Percentiles rank a stretch among this genome's conserved stretches.
phyloP scores from a whole-genome alignment of 108 stramenopile genomes.

The Discostella pseudostelligera region DNA sequence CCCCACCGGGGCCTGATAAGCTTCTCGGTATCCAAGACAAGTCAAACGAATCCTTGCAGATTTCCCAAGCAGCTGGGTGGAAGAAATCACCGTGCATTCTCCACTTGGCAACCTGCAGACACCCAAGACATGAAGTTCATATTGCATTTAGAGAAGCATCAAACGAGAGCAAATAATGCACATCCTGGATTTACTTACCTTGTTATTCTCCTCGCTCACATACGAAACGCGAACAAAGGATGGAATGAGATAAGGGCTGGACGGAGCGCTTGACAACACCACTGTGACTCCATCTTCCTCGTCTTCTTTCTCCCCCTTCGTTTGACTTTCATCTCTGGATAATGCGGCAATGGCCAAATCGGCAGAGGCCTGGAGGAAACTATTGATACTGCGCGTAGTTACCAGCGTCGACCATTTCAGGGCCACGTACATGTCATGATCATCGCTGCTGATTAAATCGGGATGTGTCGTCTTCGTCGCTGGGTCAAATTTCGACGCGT shows the following conservation, averaged over 20 bases:
- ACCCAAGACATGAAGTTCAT: neutral
- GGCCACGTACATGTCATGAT: slow-evolving; percentile 81
- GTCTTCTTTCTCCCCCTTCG: slow-evolving; percentile 26
- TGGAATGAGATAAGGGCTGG: slow-evolving; percentile 82
- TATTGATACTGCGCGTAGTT: slow-evolving; percentile 58
- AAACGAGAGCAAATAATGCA: slow-evolving; percentile 18
- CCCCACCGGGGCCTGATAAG: slow-evolving; percentile 70
- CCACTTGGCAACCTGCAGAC: slow-evolving; percentile 31
- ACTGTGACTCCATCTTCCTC: slow-evolving; percentile 55
- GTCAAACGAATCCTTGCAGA: slow-evolving; percentile 87
- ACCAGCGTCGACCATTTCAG: slow-evolving; percentile 86
- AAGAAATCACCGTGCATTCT: slow-evolving; percentile 75
- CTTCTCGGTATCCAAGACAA: slow-evolving; percentile 84
- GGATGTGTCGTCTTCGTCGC: slow-evolving; percentile 74
- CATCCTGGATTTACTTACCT: slow-evolving; percentile 80
- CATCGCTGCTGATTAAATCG: slow-evolving; percentile 82
- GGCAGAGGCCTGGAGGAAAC: slow-evolving; percentile 85
- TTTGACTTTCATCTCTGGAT: slow-evolving; percentile 47
- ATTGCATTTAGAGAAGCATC: neutral
- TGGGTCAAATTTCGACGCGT: slow-evolving; percentile 42
- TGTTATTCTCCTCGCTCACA: slow-evolving; percentile 85
- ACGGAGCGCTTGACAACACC: slow-evolving; percentile 46
- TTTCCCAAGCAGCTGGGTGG: slow-evolving; percentile 88
- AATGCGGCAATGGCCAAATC: slow-evolving; percentile 80
- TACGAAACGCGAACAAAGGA: slow-evolving; percentile 87